Conservation (phyloP, 768 basidiomycete genomes). For the Albatrellus ellisii region DNA sequence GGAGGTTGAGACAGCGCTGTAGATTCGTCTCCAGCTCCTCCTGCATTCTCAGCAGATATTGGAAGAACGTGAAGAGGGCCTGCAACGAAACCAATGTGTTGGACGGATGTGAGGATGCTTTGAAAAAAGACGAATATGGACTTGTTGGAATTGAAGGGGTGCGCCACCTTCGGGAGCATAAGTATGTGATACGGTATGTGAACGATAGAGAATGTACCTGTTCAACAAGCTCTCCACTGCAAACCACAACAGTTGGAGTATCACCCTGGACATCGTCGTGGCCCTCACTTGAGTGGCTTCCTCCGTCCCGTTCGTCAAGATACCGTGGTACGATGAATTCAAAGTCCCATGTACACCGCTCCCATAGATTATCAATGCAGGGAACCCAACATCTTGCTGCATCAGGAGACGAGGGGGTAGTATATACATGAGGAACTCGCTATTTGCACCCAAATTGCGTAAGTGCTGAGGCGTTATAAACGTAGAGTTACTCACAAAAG, state of each 20-base stretch:
- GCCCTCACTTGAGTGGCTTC: conserved; percentile 27
- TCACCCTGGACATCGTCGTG: conserved; percentile 42
- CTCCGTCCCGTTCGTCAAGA: conserved; percentile 46
- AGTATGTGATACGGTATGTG: conserved; percentile 5
- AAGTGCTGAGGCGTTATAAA: neutral
- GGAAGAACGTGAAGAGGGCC: conserved; percentile 82
- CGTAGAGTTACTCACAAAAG: conserved; percentile 47
- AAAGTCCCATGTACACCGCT: conserved; percentile 97
- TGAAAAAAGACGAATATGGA: conserved; percentile 91
- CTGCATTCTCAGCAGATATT: conserved; percentile 47
- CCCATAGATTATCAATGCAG: conserved; percentile 89
- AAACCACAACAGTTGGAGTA: conserved; percentile 75
- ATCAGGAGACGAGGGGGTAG: conserved; percentile 77
- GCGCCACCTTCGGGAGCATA: conserved; percentile 52
- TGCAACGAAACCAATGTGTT: conserved; percentile 92
- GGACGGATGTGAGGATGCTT: conserved; percentile 78
- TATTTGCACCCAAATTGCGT: conserved; percentile 19
- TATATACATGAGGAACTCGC: conserved; percentile 91
- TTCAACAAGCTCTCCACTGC: conserved; percentile 90
- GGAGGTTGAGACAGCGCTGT: conserved; percentile 50
- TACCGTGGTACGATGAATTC: conserved; percentile 88
- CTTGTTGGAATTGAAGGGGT: conserved; percentile 88
- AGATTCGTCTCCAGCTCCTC: conserved; percentile 49
- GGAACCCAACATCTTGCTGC: conserved; percentile 99
- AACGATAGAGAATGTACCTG: conserved; percentile 39